Evolutionary conservation across 805 yeast species (phyloP), one percentile per base, ranked within the genome.

Genomic region (Zygotorulaspora sp.): DNA sequence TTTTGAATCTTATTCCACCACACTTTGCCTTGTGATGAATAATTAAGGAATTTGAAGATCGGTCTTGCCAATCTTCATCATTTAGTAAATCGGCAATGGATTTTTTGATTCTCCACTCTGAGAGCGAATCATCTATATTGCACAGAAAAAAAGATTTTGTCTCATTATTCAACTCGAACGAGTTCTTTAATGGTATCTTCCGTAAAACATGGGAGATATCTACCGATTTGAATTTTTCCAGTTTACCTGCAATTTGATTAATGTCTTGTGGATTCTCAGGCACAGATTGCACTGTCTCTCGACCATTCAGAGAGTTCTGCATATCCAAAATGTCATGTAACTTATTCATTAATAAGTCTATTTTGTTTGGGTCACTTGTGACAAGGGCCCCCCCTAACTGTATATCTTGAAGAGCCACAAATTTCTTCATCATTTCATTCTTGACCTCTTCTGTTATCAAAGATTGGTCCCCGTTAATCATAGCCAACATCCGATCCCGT

Each of bases 401-500:
- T 12, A 45, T 69, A 37, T 70, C 72, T 38, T 74, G 71, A 43
- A 72, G 68, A 2, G 84, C 82, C 35, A 72, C 65, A 49, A 74
- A 81, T 25, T 75, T 61, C 55, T 74, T 75, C 38, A 78, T 68
- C 49, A 78, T 66, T 24, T 74, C 68, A 55, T 74, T 70, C 52
- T 74, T 57, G 31, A 77, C 71, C 55, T 75, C 68, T 18, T 58
- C 51, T 1, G 64, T 63, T 21, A 44, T 48, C 24, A 54, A 57
- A 2, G 58, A 41, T 34, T 60, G 46, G 17, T 63, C 68, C 11
- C 70, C 65, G 11, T 80, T 80, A 2, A 89, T 81, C 71, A 86
- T 70, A 49, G 78, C 77, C 50, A 88, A 59, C 3, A 95, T 84
- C 1, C 86, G 78, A 52, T 89, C 96, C 47, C 96, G 68, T 5